Conservation (phyloP, 2,329 filamentous ascomycete genomes). For the Orbilia oligospora region DNA sequence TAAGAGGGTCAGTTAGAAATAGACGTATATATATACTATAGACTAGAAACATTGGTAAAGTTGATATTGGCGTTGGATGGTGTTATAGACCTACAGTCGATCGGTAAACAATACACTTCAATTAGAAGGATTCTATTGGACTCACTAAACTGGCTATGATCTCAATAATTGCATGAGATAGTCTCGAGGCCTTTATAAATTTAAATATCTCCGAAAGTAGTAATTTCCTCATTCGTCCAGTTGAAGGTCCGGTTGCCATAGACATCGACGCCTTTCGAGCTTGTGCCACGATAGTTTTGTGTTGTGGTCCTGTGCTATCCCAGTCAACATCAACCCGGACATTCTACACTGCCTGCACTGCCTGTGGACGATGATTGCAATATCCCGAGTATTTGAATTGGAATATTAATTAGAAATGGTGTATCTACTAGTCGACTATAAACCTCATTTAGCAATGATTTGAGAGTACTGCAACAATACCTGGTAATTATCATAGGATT, state of each 20-base stretch:
- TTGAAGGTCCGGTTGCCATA: neutral
- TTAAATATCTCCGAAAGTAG: neutral
- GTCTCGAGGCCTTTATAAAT: neutral
- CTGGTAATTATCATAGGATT: neutral
- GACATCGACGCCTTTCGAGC: neutral
- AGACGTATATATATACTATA: neutral
- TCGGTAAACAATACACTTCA: neutral
- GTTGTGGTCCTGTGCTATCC: neutral
- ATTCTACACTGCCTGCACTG: too few relatives aligned
- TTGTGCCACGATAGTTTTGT: neutral
- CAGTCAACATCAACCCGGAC: neutral
- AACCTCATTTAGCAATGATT: too few relatives aligned
- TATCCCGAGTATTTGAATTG: too few relatives aligned
- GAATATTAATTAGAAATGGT: too few relatives aligned
- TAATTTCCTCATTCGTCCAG: slow-evolving; percentile 4
- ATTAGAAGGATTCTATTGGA: neutral
- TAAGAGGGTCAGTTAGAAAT: slow-evolving; percentile 38
- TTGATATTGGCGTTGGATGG: neutral
- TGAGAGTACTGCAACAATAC: too few relatives aligned
- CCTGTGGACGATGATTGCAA: too few relatives aligned
- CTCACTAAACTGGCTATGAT: too few relatives aligned
- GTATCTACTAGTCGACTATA: too few relatives aligned
- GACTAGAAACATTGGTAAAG: neutral
- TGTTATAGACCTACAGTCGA: neutral
- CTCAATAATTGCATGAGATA: too few relatives aligned